Conservation (phyloP, 148 eudicot species). For the Camellia japonica region DNA sequence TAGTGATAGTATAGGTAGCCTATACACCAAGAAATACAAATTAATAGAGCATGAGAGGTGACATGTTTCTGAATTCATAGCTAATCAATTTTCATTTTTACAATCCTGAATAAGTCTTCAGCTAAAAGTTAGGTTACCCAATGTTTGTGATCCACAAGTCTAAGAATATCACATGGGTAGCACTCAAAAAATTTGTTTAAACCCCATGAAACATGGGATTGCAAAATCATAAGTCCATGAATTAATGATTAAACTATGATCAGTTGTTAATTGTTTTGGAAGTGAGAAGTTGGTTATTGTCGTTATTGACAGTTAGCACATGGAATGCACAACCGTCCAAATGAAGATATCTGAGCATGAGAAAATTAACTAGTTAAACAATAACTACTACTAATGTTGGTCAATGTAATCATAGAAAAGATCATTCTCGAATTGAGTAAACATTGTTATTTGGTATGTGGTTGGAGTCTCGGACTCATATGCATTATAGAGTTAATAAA, state of each 20-base stretch:
- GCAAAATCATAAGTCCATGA: neutral
- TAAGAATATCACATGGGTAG: conserved; percentile 7
- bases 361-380: neutral
- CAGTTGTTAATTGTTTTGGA: neutral
- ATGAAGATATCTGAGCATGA: neutral
- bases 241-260: neutral
- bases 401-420: neutral
- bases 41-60: neutral
- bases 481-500: neutral
- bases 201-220: neutral
- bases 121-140: neutral
- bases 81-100: neutral
- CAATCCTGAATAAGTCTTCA: neutral
- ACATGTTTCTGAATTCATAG: neutral
- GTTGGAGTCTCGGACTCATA: too few species aligned
- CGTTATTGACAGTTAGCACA: conserved; percentile 10
- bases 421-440: neutral
- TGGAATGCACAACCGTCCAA: neutral
- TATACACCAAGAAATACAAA: neutral
- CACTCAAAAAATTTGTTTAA: neutral
- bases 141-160: neutral
- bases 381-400: neutral
- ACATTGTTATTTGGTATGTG: neutral
- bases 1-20: neutral
- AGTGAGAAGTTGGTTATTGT: neutral